These are phyloP conservation scores for Fusarium bactridioides DNA, from an alignment of 2,329 filamentous ascomycete genomes.

Conservation along the genomic window DNA sequence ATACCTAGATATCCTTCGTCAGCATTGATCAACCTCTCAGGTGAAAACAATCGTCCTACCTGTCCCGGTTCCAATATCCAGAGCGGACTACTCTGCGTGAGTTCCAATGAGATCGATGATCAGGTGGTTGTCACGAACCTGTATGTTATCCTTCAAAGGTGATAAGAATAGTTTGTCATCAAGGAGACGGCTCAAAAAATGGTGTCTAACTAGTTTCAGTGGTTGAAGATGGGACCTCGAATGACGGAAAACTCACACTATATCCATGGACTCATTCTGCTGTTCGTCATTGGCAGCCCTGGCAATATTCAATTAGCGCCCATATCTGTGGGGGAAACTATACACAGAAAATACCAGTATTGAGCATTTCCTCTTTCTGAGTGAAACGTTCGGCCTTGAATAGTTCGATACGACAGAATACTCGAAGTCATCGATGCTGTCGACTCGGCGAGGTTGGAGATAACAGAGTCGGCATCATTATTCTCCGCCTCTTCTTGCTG, in stretches of 20 bases:
- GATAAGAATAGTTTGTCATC: constrained; percentile 18
- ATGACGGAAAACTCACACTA: background rate
- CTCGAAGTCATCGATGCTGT: constrained; percentile 28
- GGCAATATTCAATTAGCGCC: accelerated
- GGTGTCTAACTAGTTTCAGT: background rate
- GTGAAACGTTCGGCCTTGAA: constrained; percentile 24
- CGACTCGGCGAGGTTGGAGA: constrained; percentile 3
- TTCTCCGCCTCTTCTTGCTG: background rate
- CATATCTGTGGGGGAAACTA: accelerated
- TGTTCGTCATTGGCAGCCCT: constrained; percentile 31
- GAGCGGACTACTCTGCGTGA: background rate
- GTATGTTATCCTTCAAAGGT: constrained; percentile 1
- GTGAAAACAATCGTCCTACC: background rate
- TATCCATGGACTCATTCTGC: constrained; percentile 30
- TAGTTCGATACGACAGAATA: constrained; percentile 21
- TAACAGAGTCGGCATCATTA: constrained; percentile 6
- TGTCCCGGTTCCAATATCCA: constrained; percentile 32
- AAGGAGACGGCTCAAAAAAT: constrained; percentile 6
- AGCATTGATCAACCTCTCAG: background rate
- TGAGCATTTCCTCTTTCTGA: constrained; percentile 15
- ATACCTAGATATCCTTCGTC: background rate
- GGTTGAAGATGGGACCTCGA: accelerated
- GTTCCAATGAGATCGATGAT: background rate
- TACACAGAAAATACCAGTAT: constrained; percentile 5
- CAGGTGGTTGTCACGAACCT: background rate